Evolutionary conservation across 371 early-diverging fungal genomes (phyloP), one percentile per base, ranked within the genome.

Genomic region (Nematocida sp.): DNA sequence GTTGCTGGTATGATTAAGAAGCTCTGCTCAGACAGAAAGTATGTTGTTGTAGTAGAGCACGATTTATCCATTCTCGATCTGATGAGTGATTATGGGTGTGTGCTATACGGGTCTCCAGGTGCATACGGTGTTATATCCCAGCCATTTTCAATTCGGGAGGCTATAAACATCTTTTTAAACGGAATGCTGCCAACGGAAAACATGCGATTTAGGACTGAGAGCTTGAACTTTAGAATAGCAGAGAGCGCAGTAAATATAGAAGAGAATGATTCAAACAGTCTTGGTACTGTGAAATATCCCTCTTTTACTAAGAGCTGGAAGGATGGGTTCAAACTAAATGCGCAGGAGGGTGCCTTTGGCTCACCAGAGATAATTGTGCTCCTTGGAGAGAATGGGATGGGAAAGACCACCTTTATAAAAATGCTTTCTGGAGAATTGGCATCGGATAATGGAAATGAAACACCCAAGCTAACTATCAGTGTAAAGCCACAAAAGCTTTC

Each of bases 381-480:
- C 92, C 90, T 98, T 87, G 99, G 99, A 86, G 94, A 97, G 89
- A 98, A 98, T 90, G 99, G 99, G 82, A 98, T 96, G 54, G 98
- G 98, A 84, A 95, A 97, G 90, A 96, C 96, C 33, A 96, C 98
- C 44, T 93, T 97, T 85, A 95, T 98, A 73, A 91, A 91, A 70
- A 89, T 98, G 88, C 90, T 98, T 78, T 95, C 97, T 40, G 97
- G 97, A 84, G 82, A 89, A 47, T 84, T 95, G 72, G 88, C 90
- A 86, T 89, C 94, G n/a, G 86, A 86, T 54, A 60, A 76, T n/a
- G 73, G 61, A 47, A 94, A 94, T 84, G 92, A 91, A 73, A 84
- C 86, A 45, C 61, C 71, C 13, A 90, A 91, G 86, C 88, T 96
- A 82, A 90, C 91, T 81, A 93, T 97, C 39, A 92, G 92, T 40